Percentiles rank a stretch among this genome's conserved stretches.
These are phyloP conservation scores for Orbilia javanica DNA, from an alignment of 2,329 filamentous ascomycete genomes.

Conservation along the genomic window DNA sequence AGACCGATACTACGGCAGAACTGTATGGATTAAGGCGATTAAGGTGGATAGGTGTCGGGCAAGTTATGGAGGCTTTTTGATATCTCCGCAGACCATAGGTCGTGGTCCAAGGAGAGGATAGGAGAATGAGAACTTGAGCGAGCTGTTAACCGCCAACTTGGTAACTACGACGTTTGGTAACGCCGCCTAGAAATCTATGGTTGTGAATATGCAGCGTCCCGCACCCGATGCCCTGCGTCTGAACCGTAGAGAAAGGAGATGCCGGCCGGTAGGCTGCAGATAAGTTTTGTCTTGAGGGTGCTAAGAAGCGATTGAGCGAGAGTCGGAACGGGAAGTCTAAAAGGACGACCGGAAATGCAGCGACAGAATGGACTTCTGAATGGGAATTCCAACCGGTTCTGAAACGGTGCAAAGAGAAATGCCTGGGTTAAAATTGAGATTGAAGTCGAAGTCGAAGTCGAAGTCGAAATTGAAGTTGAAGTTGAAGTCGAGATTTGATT, in stretches of 20 bases:
- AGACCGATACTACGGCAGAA: slow-evolving; percentile 12
- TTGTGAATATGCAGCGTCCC: slow-evolving; percentile 38
- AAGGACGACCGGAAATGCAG: slow-evolving; percentile 6
- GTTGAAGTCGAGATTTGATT: too few species aligned
- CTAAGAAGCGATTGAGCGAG: background rate
- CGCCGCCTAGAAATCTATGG: slow-evolving; percentile 42
- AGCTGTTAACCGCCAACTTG: slow-evolving; percentile 58
- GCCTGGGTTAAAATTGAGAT: background rate
- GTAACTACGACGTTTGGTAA: slow-evolving; percentile 58
- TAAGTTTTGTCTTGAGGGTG: background rate
- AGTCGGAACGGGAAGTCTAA: background rate
- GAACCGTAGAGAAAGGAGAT: slow-evolving; percentile 33
- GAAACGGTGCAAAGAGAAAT: background rate
- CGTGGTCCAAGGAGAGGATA: slow-evolving; percentile 58
- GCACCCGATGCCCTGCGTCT: slow-evolving; percentile 46
- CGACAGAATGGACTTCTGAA: background rate
- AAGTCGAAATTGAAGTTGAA: background rate
- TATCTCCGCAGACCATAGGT: slow-evolving; percentile 57
- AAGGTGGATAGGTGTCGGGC: slow-evolving; percentile 26
- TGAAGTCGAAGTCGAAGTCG: background rate
- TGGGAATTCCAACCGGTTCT: background rate
- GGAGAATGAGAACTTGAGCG: slow-evolving; percentile 57
- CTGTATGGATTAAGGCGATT: background rate
- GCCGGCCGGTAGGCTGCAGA: slow-evolving; percentile 36
- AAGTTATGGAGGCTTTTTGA: slow-evolving; percentile 58